Conservation (phyloP, 2,329 filamentous ascomycete genomes). For the Diaporthe sp. region DNA sequence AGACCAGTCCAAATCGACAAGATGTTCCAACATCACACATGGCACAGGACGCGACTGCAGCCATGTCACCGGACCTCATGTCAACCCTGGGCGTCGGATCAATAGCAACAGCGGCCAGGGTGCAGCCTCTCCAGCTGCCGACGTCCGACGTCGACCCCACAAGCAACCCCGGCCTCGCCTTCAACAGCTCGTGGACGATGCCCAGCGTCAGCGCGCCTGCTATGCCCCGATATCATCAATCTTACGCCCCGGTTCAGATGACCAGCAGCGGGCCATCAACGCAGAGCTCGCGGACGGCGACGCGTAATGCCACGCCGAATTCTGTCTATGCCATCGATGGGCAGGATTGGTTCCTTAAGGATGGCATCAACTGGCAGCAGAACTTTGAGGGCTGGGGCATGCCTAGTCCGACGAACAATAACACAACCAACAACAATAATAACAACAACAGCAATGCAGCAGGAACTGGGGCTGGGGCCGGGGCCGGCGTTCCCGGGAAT, state of each 20-base stretch:
- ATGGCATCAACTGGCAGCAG: constrained; percentile 69
- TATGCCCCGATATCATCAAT: constrained; percentile 47
- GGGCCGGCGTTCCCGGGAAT: constrained; percentile 35
- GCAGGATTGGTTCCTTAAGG: constrained; percentile 69
- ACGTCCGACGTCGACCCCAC: constrained; percentile 36
- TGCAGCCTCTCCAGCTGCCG: constrained; percentile 40
- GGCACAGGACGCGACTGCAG: constrained; percentile 43
- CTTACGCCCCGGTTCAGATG: constrained; percentile 43
- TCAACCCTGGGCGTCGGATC: constrained; percentile 40
- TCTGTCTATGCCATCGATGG: constrained; percentile 60
- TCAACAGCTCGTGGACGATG: constrained; percentile 44
- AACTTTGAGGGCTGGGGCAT: constrained; percentile 68
- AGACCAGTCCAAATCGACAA: constrained; percentile 49
- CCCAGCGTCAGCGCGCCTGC: constrained; percentile 42
- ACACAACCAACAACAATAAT: neutral
- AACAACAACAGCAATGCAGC: neutral
- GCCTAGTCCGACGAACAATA: constrained; percentile 37
- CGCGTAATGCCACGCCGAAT: constrained; percentile 47
- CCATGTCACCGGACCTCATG: constrained; percentile 47
- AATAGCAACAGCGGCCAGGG: constrained; percentile 42
- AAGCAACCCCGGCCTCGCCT: constrained; percentile 32
- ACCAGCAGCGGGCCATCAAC: constrained; percentile 41
- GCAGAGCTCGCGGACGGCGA: constrained; percentile 38
- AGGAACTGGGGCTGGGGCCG: constrained; percentile 28
- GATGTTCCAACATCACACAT: constrained; percentile 40